Percentiles rank a stretch among this genome's conserved stretches.
Conservation (phyloP, 177 flowering plant genomes). For the Telopea speciosissima region DNA sequence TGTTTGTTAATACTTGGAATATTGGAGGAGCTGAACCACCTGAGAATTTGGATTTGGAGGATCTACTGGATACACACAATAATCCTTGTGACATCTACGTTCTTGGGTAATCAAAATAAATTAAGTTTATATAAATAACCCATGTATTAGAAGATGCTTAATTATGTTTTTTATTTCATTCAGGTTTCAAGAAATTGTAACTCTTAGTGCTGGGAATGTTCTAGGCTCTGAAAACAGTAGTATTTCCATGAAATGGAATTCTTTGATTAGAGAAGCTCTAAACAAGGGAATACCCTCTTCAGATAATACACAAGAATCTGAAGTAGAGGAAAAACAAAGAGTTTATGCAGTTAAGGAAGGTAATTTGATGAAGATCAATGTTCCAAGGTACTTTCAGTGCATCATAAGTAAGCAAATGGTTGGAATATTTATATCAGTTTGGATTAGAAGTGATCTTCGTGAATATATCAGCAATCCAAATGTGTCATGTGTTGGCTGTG, state of each 20-base stretch:
- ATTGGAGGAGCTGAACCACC: conserved; percentile 72
- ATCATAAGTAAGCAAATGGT: conserved; percentile 82
- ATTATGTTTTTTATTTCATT: not conserved
- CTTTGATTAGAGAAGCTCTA: conserved; percentile 55
- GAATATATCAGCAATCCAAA: conserved; percentile 39
- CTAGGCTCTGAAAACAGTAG: conserved; percentile 48
- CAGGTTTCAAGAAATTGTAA: conserved; percentile 87
- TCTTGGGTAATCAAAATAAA: conserved; percentile 67
- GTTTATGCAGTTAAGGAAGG: too few relatives aligned
- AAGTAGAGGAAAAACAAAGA: conserved; percentile 9
- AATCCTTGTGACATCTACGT: conserved; percentile 63
- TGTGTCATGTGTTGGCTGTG: conserved; percentile 77
- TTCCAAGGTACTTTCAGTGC: conserved; percentile 35
- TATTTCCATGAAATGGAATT: conserved; percentile 58
- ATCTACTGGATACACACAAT: conserved; percentile 37
- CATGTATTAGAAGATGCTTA: not conserved
- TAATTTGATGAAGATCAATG: too few relatives aligned
- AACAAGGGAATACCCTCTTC: conserved; percentile 28
- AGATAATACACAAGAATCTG: conserved; percentile 8
- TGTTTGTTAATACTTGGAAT: conserved; percentile 79
- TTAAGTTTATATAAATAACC: too few relatives aligned
- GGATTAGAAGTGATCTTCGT: conserved; percentile 51
- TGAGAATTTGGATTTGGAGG: conserved; percentile 49
- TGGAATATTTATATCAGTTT: conserved; percentile 63
- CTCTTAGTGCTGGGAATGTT: conserved; percentile 54